Evolutionary conservation across 257 asterid genomes (phyloP).

Genomic region (Nicotiana benthamiana): DNA sequence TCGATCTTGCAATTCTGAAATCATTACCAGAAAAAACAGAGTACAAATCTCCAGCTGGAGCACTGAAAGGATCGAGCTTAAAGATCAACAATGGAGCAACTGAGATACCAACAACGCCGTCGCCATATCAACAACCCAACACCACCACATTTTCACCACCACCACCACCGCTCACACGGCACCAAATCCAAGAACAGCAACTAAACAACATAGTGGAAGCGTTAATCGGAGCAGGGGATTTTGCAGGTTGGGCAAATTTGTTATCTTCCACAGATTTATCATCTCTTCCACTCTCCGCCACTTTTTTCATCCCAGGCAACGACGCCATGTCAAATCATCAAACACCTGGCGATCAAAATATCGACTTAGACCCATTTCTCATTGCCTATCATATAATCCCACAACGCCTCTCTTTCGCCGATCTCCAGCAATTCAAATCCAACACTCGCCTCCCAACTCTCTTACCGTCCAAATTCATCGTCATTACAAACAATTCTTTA

Average conservation of each 20-base stretch:
- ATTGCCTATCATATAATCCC: slow-evolving; percentile 63
- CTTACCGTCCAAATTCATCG: slow-evolving; percentile 36
- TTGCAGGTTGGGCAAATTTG: slow-evolving; percentile 50
- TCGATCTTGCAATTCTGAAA: slow-evolving; percentile 11
- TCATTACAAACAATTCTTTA: slow-evolving; percentile 42
- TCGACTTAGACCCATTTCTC: slow-evolving; percentile 32
- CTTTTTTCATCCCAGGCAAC: slow-evolving; percentile 56
- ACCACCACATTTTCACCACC: not conserved
- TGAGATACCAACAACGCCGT: slow-evolving; percentile 1
- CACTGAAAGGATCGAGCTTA: not conserved
- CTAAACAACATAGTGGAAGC: slow-evolving; percentile 47
- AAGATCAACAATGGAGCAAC: not conserved
- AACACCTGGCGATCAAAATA: not conserved
- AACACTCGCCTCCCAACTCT: slow-evolving; percentile 57
- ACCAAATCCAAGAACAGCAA: slow-evolving; percentile 26
- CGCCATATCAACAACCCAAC: not conserved
- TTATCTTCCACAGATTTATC: slow-evolving; percentile 43
- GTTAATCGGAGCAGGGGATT: slow-evolving; percentile 45
- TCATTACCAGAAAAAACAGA: not conserved
- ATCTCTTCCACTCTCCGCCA: slow-evolving; percentile 46
- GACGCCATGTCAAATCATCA: slow-evolving; percentile 36
- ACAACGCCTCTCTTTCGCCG: slow-evolving; percentile 55
- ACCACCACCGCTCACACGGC: not conserved
- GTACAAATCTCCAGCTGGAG: not conserved
- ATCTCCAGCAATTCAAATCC: slow-evolving; percentile 20